Evolutionary conservation across 1,284 basidiomycete species (phyloP).

Genomic region (Cutaneotrichosporon sp.): DNA sequence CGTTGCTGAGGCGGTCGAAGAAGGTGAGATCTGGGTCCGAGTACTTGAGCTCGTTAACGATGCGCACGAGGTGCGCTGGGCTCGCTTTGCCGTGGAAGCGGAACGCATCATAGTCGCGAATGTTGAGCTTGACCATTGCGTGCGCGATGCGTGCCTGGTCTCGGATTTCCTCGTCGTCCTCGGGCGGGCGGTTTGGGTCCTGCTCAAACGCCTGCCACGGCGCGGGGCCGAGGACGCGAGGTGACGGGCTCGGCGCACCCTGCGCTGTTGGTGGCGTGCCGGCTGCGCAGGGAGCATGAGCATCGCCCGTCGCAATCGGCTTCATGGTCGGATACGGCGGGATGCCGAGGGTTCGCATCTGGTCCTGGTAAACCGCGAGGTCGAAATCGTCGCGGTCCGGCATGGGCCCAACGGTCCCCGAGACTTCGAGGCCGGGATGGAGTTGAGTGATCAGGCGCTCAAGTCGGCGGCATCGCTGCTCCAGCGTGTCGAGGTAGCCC

Average conservation of each 20-base stretch:
- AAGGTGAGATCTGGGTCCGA: constrained; percentile 27
- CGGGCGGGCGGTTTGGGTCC: constrained; percentile 35
- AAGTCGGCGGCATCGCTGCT: constrained; percentile 68
- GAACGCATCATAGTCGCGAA: constrained; percentile 47
- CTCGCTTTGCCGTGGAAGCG: constrained; percentile 73
- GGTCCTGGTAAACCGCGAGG: constrained; percentile 36
- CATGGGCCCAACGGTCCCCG: constrained; percentile 65
- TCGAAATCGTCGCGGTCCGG: constrained; percentile 73
- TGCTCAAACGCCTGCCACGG: constrained; percentile 42
- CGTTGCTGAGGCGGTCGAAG: constrained; percentile 35
- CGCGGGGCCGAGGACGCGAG: constrained; percentile 33
- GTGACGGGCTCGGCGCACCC: constrained; percentile 29
- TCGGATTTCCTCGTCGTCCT: constrained; percentile 28
- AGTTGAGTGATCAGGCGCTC: constrained; percentile 67
- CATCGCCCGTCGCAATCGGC: constrained; percentile 17
- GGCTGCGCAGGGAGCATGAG: constrained; percentile 6
- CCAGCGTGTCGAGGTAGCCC: constrained; percentile 72
- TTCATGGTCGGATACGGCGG: constrained; percentile 44
- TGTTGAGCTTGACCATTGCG: constrained; percentile 39
- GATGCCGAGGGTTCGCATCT: constrained; percentile 39
- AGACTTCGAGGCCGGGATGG: constrained; percentile 66
- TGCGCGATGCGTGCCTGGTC: constrained; percentile 32
- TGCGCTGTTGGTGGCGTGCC: constrained; percentile 24
- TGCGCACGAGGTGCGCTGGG: constrained; percentile 64
- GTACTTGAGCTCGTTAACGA: constrained; percentile 66